Conservation (phyloP, 2,329 filamentous ascomycete species). For the Daldinia eschscholtzii region DNA sequence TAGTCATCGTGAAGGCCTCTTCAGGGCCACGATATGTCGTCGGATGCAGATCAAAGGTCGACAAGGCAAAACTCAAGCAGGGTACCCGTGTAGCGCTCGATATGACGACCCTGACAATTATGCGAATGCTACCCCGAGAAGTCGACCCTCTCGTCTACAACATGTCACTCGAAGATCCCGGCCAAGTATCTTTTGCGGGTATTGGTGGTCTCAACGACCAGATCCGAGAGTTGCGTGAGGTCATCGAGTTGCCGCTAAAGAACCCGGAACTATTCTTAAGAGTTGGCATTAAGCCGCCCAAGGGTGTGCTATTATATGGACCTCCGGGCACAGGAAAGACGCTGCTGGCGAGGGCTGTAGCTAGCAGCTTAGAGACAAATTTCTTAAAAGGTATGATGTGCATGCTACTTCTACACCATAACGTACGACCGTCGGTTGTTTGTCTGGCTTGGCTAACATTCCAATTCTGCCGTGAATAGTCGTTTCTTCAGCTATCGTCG, state of each 20-base stretch:
- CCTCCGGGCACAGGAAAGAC: slow-evolving; percentile 98
- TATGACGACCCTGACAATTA: slow-evolving; percentile 99
- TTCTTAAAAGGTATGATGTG: slow-evolving; percentile 87
- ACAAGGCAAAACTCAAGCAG: slow-evolving; percentile 97
- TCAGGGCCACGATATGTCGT: slow-evolving; percentile 98
- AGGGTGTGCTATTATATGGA: slow-evolving; percentile 95
- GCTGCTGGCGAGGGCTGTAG: slow-evolving; percentile 90
- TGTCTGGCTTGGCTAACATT: slow-evolving; percentile 34
- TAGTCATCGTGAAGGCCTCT: slow-evolving; percentile 98
- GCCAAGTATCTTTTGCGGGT: slow-evolving; percentile 96
- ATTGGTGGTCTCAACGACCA: slow-evolving; percentile 98
- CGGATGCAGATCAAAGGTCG: slow-evolving; percentile 97
- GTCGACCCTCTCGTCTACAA: slow-evolving; percentile 99
- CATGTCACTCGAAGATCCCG: slow-evolving; percentile 98
- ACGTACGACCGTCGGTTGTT: neutral
- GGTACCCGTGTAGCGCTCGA: slow-evolving; percentile 97
- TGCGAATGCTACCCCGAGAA: slow-evolving; percentile 99
- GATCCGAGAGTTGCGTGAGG: slow-evolving; percentile 95
- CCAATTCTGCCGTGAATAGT: slow-evolving; percentile 65
- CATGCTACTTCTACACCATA: slow-evolving; percentile 10
- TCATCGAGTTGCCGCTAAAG: slow-evolving; percentile 97
- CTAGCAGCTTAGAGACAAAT: slow-evolving; percentile 96
- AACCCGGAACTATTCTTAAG: slow-evolving; percentile 97
- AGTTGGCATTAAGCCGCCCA: slow-evolving; percentile 98
- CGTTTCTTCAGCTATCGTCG: slow-evolving; percentile 97